Conservation (phyloP, 345 rosid genomes). For the Eucalyptus dawsonii region DNA sequence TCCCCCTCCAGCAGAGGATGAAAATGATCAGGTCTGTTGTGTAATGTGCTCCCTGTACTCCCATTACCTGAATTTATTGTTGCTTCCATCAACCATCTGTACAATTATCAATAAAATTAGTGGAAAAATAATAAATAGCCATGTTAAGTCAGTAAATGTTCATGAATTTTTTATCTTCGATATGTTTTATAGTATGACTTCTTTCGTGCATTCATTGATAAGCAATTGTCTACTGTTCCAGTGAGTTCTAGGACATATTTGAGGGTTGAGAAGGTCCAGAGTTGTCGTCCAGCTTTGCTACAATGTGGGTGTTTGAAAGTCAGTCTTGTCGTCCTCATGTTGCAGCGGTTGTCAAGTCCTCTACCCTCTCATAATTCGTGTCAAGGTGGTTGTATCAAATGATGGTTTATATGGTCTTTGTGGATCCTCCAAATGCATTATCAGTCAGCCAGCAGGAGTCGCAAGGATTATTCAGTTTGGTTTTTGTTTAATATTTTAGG, state of each 20-base stretch:
- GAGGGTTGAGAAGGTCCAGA: constrained; percentile 94
- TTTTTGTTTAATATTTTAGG: background rate
- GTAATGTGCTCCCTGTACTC: constrained; percentile 14
- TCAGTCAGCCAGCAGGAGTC: background rate
- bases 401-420: background rate
- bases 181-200: background rate
- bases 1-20: constrained; percentile 52
- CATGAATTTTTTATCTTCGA: background rate
- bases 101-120: background rate
- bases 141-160: background rate
- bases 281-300: constrained; percentile 87
- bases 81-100: background rate
- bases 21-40: constrained; percentile 83
- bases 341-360: constrained; percentile 83
- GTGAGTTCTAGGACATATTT: constrained; percentile 99
- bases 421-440: background rate
- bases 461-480: background rate
- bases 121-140: background rate
- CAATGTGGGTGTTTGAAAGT: constrained; percentile 79
- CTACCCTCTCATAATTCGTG: constrained; percentile 20
- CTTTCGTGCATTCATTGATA: constrained; percentile 27
- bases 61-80: background rate
- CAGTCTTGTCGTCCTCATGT: constrained; percentile 95
- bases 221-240: constrained; percentile 92
- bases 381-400: background rate